Evolutionary conservation across 1,284 basidiomycete species (phyloP), one percentile per base, ranked within the genome.

Genomic region (Apiotrichum siamense): DNA sequence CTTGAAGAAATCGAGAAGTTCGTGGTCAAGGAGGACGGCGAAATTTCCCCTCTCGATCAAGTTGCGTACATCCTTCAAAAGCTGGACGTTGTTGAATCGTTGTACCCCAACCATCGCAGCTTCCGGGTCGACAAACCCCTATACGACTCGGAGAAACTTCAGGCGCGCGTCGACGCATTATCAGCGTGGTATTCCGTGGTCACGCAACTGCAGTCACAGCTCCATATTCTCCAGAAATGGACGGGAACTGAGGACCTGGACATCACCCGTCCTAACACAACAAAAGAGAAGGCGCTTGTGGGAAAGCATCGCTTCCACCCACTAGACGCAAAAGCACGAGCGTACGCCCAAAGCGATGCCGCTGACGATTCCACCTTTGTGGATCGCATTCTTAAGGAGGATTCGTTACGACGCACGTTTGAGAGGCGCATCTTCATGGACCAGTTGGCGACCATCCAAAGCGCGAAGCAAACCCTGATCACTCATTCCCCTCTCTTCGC

Each of bases 331-430:
- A 68, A 70, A 48, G 65, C 67, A 7, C 50, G 55, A 10, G 62
- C 61, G 23, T 54, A 67, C 23, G 57, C 60, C 18, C 50, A 60
- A 39, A 51, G 33, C 29, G 62, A 62, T 20, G 62, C 59, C 4
- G 70, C 75, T 79, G 53, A 85, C 80, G 55, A 87, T 82, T 63
- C 83, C 35, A 88, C 85, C 44, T 98, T 98, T 69, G 86, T 97
- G 31, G 96, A 98, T 70, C 83, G 91, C 33, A 79, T 98, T 36
- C 80, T 97, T 54, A 97, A 97, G 70, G 96, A 98, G 73, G 94
- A 97, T 65, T 87, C 86, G 17, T 84, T 97, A 63, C 87, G 96
- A 71, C 81, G 87, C 46, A 92, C 89, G 3, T 97, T 98, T 69
- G 91, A 96, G 74, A 90, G 88, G 66, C 88, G 91, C 24, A 91